Base-by-base conservation (phyloP, 352 stramenopile species). In the Pythium chondricola region DNA sequence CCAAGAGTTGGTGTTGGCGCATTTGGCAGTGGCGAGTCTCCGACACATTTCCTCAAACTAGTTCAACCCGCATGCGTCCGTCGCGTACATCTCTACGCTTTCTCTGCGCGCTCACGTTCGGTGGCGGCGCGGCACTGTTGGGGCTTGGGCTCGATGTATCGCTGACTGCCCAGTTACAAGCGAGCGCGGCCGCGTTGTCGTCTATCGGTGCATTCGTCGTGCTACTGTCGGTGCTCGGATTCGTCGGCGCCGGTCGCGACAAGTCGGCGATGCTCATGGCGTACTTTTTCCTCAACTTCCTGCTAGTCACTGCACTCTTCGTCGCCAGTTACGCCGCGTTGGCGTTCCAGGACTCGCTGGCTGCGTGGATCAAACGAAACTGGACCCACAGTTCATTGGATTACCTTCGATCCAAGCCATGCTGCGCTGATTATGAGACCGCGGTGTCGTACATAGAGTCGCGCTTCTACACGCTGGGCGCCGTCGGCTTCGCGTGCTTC, bases 211-310 rank as follows among this genome's bases (percentile, higher is more conserved):
- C 63, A 29, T 48, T 69, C 21, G 61, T 78, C 10, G 54, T 83
- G 40, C 38, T 85, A 38, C 65, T 88, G 22, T 82, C 76, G 4
- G 20, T 65, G 21, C 47, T 88, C 21, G 79, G 79, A 3, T 87
- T 88, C 32, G 55, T 83, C 0, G 79, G 76, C 60, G 74, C 76
- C 2, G 69, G 67, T 2, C 64, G 65, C 13, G 76, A 85, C 57
- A 91, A 87, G 56, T 86, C 73, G 38, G 61, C 52, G 20, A 39
- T 83, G 50, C 59, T 91, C 30, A 69, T 88, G 66, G 38, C 77
- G 48, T 91, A 73, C 60, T 91, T 91, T 66, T 88, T 84, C 61
- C 44, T 72, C 42, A 75, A 87, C 59, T 85, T 91, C 30, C 36
- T 81, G 41, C 63, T 91, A 24, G 53, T 78, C 50, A 66, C 74